A percentile compares a stretch with the other conserved stretches of the same genome.
Evolutionary conservation across 495 filamentous ascomycete species (phyloP).

Genomic region (Aspergillus nidulans): DNA sequence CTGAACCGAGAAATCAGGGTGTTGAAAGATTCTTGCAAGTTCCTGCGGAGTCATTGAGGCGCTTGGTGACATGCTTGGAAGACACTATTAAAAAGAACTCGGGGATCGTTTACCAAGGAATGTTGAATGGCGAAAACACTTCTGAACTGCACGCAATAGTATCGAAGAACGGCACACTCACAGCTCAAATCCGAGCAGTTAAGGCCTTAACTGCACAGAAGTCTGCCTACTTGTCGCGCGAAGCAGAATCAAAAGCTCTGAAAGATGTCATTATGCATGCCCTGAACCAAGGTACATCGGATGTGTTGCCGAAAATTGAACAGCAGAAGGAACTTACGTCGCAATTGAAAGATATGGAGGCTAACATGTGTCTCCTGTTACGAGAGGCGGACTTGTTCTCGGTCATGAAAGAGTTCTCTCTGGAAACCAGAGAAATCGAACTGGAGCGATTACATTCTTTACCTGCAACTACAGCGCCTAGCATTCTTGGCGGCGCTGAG

Average conservation of each 20-base stretch:
- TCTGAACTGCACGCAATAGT: conserved; percentile 25
- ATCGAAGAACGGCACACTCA: conserved; percentile 33
- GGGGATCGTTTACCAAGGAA: conserved; percentile 34
- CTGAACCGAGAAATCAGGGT: conserved; percentile 18
- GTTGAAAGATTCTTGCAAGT: conserved; percentile 31
- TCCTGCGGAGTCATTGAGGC: conserved; percentile 17
- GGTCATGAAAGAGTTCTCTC: conserved; percentile 5
- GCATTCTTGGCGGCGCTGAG: not conserved
- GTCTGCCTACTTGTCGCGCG: conserved; percentile 19
- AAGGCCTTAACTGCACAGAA: conserved; percentile 28
- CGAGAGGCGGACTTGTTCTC: conserved; percentile 18
- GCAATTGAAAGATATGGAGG: conserved; percentile 32
- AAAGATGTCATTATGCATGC: conserved; percentile 32
- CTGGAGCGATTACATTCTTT: not conserved
- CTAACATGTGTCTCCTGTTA: conserved; percentile 30
- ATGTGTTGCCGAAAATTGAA: conserved; percentile 32
- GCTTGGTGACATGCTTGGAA: conserved; percentile 21
- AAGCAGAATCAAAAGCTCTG: conserved; percentile 27
- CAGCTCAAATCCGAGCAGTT: conserved; percentile 32
- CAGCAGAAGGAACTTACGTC: conserved; percentile 31
- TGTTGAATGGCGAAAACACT: conserved; percentile 37
- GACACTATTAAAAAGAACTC: conserved; percentile 33
- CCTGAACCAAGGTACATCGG: conserved; percentile 34
- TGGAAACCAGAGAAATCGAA: not conserved
- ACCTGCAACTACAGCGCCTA: not conserved